Evolutionary conservation across 176 grass and related monocot genomes (phyloP).

Genomic region (Carex pumila): DNA sequence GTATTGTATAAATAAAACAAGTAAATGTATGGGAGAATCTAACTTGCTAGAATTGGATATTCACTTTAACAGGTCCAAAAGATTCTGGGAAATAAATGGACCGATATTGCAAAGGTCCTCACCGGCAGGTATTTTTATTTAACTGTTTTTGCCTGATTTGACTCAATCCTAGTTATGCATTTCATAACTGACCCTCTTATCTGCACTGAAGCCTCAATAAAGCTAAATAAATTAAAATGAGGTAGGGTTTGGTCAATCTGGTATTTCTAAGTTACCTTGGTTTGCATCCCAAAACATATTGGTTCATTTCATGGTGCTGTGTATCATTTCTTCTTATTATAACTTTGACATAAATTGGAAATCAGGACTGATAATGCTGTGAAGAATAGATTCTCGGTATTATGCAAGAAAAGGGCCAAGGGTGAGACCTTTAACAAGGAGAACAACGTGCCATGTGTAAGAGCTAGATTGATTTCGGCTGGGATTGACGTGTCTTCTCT

Average conservation of each 20-base stretch:
- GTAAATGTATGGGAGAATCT: neutral
- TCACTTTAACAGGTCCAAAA: slow-evolving; percentile 63
- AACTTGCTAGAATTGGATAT: neutral
- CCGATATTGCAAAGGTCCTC: slow-evolving; percentile 96
- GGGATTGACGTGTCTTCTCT: slow-evolving; percentile 26
- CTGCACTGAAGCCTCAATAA: neutral
- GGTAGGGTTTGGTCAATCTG: neutral
- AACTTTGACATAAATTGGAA: neutral
- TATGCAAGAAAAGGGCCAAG: slow-evolving; percentile 79
- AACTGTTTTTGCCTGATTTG: neutral
- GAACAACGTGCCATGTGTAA: slow-evolving; percentile 42
- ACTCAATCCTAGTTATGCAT: neutral
- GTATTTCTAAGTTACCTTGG: too few relatives aligned
- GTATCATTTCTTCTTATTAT: neutral
- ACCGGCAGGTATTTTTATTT: slow-evolving; percentile 66
- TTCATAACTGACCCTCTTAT: neutral
- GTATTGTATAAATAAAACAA: neutral
- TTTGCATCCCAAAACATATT: too few relatives aligned
- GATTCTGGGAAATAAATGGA: slow-evolving; percentile 88
- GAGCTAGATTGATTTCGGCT: slow-evolving; percentile 32
- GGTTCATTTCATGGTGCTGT: too few relatives aligned
- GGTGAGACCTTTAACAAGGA: slow-evolving; percentile 54
- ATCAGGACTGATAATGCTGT: slow-evolving; percentile 91
- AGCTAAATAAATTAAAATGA: neutral
- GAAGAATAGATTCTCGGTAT: slow-evolving; percentile 81